Evolutionary conservation across 257 asterid species (phyloP), one percentile per base, ranked within the genome.

Genomic region (Euphrasia confusa): DNA sequence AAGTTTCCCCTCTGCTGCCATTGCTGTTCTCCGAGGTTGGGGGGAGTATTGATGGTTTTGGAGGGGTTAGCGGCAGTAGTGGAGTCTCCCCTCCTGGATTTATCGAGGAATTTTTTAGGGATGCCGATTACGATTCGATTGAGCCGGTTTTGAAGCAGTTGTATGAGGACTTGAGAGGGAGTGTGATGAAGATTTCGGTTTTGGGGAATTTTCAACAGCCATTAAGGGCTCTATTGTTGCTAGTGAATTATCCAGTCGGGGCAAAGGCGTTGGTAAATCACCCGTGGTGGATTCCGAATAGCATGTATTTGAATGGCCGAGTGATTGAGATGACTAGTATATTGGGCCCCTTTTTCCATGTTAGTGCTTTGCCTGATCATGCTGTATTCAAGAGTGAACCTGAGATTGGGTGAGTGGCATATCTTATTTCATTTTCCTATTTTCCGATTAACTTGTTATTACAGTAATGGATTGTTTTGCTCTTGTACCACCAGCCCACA

Each of bases 171-270:
- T 79, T 93, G 77, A 93, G 99, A 65, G 94, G 94, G 72, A 83
- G 83, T 33, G 93, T 93, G 71, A 54, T 86, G 54, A 89, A 83
- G 75, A 96, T 89, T 61, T 93, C 99, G 0, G 94, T 95, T 13
- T 50, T 93, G 78, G 97, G 99, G 78, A 80, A 93, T 63, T 93
- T 87, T 67, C 97, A 87, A 78, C 96, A 83, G 82, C 97, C 99
- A 39, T 71, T 89, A 60, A 81, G 95, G 75, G 94, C 95, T 1
- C 69, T 93, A 58, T 60, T 80, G 81, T 54, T 75, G 71, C 74
- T 93, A 75, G 84, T 93, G 50, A 86, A 63, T 52, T 93, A 66
- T 80, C 88, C 95, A 0, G 83, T 83, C 11, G 97, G 96, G 42
- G 95, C 96, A 4, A 87, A 82, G 78, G 86, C 80, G 3, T 71